Base-by-base conservation (phyloP, 306 rosid species). In the Gleditsia sinensis region DNA sequence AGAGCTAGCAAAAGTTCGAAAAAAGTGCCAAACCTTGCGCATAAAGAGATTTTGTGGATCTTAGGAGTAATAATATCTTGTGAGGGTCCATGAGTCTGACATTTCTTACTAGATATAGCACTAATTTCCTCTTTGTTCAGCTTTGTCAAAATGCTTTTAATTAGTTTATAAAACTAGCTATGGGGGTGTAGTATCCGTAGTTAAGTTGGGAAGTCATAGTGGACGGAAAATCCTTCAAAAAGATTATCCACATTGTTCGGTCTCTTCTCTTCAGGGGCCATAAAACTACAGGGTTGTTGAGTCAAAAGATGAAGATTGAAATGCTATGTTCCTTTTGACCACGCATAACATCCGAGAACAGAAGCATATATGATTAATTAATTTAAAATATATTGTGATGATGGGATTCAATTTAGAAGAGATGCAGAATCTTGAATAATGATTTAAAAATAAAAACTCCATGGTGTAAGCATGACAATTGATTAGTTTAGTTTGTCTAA, bases 91-190 rank as follows among this genome's bases (percentile, higher is more conserved):
- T 27, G 72, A 64, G 28, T 69, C 36, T 65, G 75, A 57, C 39
- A 25, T 40, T 46, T 81, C 30, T 46, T 54, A 66, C 57, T 65
- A 25, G 25, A 36, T 23, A 39, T 45, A 36, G 59, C 51, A 69
- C 74, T 21, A 70, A 12, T 6, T 28, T 32, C 20, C 7, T n/a
- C 16, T 49, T 27, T 55, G 25, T 27, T 51, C 40, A 3, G 28
- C 53, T 48, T 45, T 55, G 80, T 78, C 75, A 82, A 74, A 59
- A 59, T 59, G 32, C 55, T 60, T 72, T 39, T 33, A 43, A 13
- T 56, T 24, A 45, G 10, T 73, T 42, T 8, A 39, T 23, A 39
- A 54, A 65, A 71, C 67, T 49, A 69, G 66, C 46, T 14, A 45
- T 42, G 49, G 50, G 24, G 28, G 7, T 24, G 7, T 48, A 16